These are phyloP conservation scores for Coemansia brasiliensis DNA, from an alignment of 192 early-diverging fungal species.

Conservation along the genomic window DNA sequence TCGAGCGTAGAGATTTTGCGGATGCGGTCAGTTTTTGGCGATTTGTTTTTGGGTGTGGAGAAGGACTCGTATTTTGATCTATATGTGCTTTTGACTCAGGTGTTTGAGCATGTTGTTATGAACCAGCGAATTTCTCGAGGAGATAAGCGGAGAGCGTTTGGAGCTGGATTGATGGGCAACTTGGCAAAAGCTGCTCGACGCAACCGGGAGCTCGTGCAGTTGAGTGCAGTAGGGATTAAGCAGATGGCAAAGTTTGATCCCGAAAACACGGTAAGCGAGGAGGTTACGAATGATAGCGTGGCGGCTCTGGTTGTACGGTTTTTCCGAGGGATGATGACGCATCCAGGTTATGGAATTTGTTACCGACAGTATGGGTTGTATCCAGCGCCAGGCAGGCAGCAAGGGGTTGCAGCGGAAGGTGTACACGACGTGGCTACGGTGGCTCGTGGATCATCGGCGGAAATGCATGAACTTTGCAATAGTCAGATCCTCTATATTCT, in stretches of 20 bases:
- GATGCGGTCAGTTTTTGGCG: constrained; percentile 17
- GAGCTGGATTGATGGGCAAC: constrained; percentile 24
- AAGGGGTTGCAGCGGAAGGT: not conserved
- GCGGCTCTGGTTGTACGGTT: constrained; percentile 39
- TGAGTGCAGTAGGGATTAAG: constrained; percentile 16
- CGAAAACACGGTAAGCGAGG: not conserved
- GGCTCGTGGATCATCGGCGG: constrained; percentile 8
- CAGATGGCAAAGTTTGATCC: constrained; percentile 25
- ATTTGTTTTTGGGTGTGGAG: constrained; percentile 33
- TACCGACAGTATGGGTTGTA: constrained; percentile 51
- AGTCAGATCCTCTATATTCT: constrained; percentile 47
- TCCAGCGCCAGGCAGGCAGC: constrained; percentile 22
- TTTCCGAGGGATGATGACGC: constrained; percentile 47
- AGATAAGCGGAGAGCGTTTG: constrained; percentile 39
- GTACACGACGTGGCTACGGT: constrained; percentile 25
- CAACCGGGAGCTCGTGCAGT: constrained; percentile 14
- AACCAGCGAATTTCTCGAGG: constrained; percentile 18
- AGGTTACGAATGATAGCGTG: constrained; percentile 20
- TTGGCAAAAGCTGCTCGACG: constrained; percentile 26
- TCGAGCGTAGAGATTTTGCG: constrained; percentile 28
- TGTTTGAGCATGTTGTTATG: constrained; percentile 31
- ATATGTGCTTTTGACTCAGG: constrained; percentile 23
- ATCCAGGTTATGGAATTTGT: constrained; percentile 45
- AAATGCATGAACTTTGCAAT: constrained; percentile 41
- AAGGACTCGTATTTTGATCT: constrained; percentile 45